Conservation (phyloP, 2,329 filamentous ascomycete genomes). For the Colletotrichum costaricense region DNA sequence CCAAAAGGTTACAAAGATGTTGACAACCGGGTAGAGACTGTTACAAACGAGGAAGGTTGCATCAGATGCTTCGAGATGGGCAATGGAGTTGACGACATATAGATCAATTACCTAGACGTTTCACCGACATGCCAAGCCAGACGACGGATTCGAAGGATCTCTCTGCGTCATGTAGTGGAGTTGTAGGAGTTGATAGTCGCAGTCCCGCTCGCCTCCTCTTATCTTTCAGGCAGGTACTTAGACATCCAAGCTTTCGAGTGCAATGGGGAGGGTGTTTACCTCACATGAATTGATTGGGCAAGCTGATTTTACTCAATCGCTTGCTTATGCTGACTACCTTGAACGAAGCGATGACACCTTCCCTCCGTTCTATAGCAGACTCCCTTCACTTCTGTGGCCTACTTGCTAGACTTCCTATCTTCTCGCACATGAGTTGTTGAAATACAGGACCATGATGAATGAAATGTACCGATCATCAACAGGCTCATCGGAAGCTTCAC, state of each 20-base stretch:
- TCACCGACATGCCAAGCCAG: not conserved
- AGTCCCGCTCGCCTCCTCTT: not conserved
- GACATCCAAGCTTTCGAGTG: not conserved
- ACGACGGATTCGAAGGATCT: slow-evolving; percentile 1
- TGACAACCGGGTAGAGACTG: not conserved
- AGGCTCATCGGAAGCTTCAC: not conserved
- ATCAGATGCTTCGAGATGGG: not conserved
- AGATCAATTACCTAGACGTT: not conserved
- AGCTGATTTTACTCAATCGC: not conserved
- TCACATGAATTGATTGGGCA: not conserved
- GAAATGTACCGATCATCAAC: too few species aligned
- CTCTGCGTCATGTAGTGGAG: not conserved
- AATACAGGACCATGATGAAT: not conserved
- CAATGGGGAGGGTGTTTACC: not conserved
- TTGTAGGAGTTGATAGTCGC: not conserved
- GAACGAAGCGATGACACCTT: too few species aligned
- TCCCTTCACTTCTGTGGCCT: not conserved
- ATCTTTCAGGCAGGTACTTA: not conserved
- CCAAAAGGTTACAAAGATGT: not conserved
- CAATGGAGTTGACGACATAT: not conserved
- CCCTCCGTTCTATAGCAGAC: not conserved
- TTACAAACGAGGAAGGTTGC: not conserved
- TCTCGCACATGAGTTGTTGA: not conserved
- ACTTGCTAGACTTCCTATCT: not conserved
- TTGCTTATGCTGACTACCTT: not conserved